These are phyloP conservation scores for Meira nashicola DNA, from an alignment of 1,284 basidiomycete genomes.

Conservation along the genomic window DNA sequence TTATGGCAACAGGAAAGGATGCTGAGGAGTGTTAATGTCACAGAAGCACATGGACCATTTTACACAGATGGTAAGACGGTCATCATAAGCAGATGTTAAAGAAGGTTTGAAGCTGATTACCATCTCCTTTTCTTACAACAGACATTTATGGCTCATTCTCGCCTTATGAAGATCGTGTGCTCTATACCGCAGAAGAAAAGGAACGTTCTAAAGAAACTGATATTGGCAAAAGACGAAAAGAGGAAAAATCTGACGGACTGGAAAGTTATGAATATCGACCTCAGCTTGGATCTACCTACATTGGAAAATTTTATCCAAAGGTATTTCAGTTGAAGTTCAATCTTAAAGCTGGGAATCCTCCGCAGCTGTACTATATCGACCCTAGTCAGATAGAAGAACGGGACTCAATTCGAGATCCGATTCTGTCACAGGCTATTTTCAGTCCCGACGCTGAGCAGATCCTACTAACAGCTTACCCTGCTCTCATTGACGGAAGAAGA, in stretches of 20 bases:
- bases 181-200: conserved; percentile 58
- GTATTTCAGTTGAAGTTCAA: conserved; percentile 12
- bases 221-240: background rate
- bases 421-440: conserved; percentile 63
- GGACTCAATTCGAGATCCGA: conserved; percentile 24
- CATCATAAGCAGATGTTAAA: background rate
- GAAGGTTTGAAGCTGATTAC: conserved; percentile 54
- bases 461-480: conserved; percentile 64
- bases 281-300: background rate
- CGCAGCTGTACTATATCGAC: background rate
- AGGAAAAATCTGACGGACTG: background rate
- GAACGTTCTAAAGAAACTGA: conserved; percentile 21
- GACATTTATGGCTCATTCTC: conserved; percentile 8
- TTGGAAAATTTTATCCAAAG: background rate
- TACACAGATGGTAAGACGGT: conserved; percentile 60
- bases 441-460: conserved; percentile 55
- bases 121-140: background rate
- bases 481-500: conserved; percentile 60
- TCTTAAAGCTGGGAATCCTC: background rate
- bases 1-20: conserved; percentile 59
- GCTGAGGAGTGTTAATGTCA: conserved; percentile 60
- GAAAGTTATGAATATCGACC: conserved; percentile 3
- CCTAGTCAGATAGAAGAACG: background rate
- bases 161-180: conserved; percentile 31
- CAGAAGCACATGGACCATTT: conserved; percentile 62